phyloP scores from a whole-genome alignment of 2,329 filamentous ascomycete species.

The Calonectria henricotiae region DNA sequence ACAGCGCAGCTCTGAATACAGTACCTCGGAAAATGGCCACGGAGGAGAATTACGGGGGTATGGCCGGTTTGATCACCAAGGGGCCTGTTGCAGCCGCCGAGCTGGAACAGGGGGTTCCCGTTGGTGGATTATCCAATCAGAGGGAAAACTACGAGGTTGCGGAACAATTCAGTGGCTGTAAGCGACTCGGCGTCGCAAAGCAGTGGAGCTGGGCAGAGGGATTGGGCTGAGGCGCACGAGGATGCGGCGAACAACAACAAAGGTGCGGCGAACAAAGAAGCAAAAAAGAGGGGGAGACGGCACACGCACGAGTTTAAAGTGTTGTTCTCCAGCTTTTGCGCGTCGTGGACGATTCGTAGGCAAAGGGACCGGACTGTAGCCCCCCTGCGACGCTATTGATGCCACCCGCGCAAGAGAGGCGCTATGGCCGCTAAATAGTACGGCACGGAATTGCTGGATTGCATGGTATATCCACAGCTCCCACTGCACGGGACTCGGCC shows the following conservation, averaged over 20 bases:
- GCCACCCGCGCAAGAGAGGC: constrained; percentile 17
- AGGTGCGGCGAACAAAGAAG: constrained; percentile 1
- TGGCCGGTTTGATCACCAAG: constrained; percentile 19
- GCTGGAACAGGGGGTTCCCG: constrained; percentile 29
- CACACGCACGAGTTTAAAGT: constrained; percentile 8
- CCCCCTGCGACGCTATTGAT: constrained; percentile 35
- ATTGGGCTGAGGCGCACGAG: neutral
- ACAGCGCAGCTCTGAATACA: constrained; percentile 12
- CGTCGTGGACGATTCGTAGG: constrained; percentile 12
- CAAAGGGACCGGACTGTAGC: neutral
- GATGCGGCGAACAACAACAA: neutral
- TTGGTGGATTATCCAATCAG: constrained; percentile 30
- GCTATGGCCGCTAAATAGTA: constrained; percentile 9
- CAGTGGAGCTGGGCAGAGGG: constrained; percentile 11
- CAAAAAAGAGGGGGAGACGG: neutral
- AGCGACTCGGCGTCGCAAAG: constrained; percentile 17
- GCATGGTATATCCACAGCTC: constrained; percentile 4
- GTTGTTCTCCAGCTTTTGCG: neutral
- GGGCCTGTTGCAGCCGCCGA: constrained; percentile 26
- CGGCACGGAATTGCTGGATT: constrained; percentile 10
- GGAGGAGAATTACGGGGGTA: constrained; percentile 12
- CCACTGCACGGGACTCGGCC: constrained; percentile 13
- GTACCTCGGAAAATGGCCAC: constrained; percentile 1
- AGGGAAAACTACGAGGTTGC: constrained; percentile 2
- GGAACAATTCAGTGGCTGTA: constrained; percentile 1